These are phyloP conservation scores for Beauveria scarabaeidicola DNA, from an alignment of 2,329 filamentous ascomycete genomes.

Conservation along the genomic window DNA sequence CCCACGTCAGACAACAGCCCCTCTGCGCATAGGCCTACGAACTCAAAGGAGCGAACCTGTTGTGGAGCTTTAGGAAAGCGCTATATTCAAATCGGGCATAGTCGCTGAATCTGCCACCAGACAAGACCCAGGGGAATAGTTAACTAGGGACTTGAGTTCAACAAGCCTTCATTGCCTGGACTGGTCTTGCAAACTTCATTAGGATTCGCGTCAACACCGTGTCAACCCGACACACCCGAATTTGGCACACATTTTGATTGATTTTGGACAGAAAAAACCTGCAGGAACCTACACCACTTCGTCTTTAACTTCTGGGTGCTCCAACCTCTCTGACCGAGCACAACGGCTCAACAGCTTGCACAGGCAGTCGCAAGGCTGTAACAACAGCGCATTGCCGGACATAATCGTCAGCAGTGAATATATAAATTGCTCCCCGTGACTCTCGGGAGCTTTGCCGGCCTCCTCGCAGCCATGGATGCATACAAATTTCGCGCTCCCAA, in stretches of 20 bases:
- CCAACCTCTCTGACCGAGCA: background rate
- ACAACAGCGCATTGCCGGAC: background rate
- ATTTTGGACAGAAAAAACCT: background rate
- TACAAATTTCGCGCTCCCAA: conserved; percentile 48
- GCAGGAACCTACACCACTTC: background rate
- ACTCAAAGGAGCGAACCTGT: too few relatives aligned
- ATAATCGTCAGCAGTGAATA: background rate
- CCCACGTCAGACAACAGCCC: too few relatives aligned
- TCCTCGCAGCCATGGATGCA: conserved; percentile 31
- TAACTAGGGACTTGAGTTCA: background rate
- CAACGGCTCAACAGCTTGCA: background rate
- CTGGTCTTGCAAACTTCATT: background rate
- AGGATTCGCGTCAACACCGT: background rate
- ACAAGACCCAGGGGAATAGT: background rate
- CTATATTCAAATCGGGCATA: conserved; percentile 8
- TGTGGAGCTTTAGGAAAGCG: background rate
- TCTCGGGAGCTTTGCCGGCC: background rate
- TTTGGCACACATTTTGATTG: too few relatives aligned
- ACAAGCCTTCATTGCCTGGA: background rate
- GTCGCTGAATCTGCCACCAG: background rate
- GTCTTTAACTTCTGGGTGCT: background rate
- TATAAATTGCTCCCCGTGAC: background rate
- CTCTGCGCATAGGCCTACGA: too few relatives aligned
- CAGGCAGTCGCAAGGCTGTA: background rate
- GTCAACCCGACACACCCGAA: background rate